These are phyloP conservation scores for Rutidosis leptorrhynchoides DNA, from an alignment of 129 eudicot species.

Conservation along the genomic window DNA sequence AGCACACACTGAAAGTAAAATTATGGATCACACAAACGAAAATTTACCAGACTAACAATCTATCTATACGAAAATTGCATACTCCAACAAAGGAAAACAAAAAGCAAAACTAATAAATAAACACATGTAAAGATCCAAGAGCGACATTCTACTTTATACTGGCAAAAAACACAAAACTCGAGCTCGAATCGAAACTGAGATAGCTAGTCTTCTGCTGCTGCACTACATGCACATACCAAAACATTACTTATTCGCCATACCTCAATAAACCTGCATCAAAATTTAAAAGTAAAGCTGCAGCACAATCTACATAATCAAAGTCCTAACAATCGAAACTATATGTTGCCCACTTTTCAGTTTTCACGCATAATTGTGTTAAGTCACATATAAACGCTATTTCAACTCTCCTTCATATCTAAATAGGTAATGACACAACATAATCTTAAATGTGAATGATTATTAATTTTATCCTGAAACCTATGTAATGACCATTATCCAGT, in stretches of 20 bases:
- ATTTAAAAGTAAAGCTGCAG: background rate
- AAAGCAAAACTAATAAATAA: background rate
- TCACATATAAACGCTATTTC: background rate
- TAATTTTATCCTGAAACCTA: background rate
- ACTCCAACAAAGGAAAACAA: background rate
- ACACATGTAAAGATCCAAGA: constrained; percentile 13
- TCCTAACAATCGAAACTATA: background rate
- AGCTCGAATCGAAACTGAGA: background rate
- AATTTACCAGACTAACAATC: constrained; percentile 15
- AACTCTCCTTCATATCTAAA: background rate
- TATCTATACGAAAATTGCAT: background rate
- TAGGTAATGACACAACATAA: too few relatives aligned
- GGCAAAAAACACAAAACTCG: background rate
- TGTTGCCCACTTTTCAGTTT: background rate
- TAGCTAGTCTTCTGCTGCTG: constrained; percentile 2
- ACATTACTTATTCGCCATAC: background rate
- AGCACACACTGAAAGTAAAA: background rate
- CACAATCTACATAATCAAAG: too few relatives aligned
- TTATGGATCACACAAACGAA: background rate
- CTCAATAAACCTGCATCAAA: too few relatives aligned
- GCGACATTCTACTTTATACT: constrained; percentile 9
- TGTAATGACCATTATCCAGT: background rate
- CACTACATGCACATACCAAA: constrained; percentile 20
- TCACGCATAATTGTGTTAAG: background rate
- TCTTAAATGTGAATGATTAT: too few relatives aligned